Evolutionary conservation across 257 asterid species (phyloP), one percentile per base, ranked within the genome.

Genomic region (Catharanthus roseus): DNA sequence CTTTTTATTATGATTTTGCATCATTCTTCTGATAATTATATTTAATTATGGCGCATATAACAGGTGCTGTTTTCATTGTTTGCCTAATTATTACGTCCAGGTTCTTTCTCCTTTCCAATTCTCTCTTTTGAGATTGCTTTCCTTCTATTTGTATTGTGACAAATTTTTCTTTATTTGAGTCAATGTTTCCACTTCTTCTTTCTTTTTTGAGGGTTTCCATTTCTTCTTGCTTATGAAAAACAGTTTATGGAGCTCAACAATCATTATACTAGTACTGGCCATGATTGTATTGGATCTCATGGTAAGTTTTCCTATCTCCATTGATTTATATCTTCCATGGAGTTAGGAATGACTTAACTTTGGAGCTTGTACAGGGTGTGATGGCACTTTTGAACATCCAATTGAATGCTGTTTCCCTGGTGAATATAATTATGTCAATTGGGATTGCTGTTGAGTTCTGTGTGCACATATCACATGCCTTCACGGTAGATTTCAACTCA

Each of bases 371-470:
- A 82, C 89, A 92, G 98, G 98, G 98, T 68, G 83, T 90, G 79
- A 92, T 92, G 98, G 98, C 98, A 6, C 71, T 90, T 70, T 79
- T 92, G 72, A 75, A 86, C 72, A 88, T 92, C 79, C 98, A 92
- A 80, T 80, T 92, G 76, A 92, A 92, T 64, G 98, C 98, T 1
- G 78, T 92, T 60, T 92, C 98, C 3, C 95, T 92, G 54, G 98
- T 92, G 77, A 92, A 92, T 86, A 90, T 92, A 56, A 89, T 92
- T 49, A 92, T 92, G 98, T 84, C 98, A 16, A 93, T 92, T 77
- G 98, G 98, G 42, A 92, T 92, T 78, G 96, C 89, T 16, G 96
- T 92, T 13, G 98, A 92, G 77, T 92, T 92, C 81, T 88, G 96
- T 54, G 98, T 92, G 77, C 98, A 92, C 77, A 86, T 92, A 75